Evolutionary conservation across 1,284 basidiomycete species (phyloP), one percentile per base, ranked within the genome.

Genomic region (Hymenochaete sp.): DNA sequence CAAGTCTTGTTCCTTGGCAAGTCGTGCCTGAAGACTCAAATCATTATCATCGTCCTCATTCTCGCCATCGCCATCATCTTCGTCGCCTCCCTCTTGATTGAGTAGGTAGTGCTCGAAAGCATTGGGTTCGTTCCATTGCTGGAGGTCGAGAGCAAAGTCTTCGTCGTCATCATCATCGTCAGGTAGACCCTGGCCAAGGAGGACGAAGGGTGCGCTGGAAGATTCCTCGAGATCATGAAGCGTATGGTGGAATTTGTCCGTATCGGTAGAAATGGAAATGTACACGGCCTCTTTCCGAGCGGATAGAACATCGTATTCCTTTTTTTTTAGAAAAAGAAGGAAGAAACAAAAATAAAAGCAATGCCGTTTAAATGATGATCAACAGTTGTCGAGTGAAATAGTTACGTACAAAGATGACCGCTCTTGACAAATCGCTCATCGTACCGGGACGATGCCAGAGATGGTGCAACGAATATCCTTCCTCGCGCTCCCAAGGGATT

Each of bases 131-230:
- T 51, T 51, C 39, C 46, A 51, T 18, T 51, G 49, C 13, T 44
- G 41, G 13, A 51, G 41, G 16, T 51, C 49, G 19, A 51, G 45
- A 2, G 45, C 36, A 26, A 51, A 47, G 14, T 50, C 48, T 29
- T 51, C 49, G 26, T 50, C 48, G 26, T 50, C 48, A n/a, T 51
- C 49, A 22, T 51, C 49, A 31, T 50, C 49, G 29, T 51, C 26
- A 8, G 49, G 41, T 10, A 51, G 40, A 6, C 49, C 49, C 14
- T 37, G 26, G n/a, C 49, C 49, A 6, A 38, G 19, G 7, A 44
- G 14, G 14, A 51, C 49, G 29, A 16, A 26, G 25, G 49, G 49
- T 9, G 8, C 18, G 21, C 47, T 51, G 36, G 32, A 32, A 11
- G 26, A 13, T 4, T 38, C 45, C 16, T 48, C 42, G 26, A 25